Conservation (phyloP, 176 grass and related monocot species). For the Cenchrus purpureus region DNA sequence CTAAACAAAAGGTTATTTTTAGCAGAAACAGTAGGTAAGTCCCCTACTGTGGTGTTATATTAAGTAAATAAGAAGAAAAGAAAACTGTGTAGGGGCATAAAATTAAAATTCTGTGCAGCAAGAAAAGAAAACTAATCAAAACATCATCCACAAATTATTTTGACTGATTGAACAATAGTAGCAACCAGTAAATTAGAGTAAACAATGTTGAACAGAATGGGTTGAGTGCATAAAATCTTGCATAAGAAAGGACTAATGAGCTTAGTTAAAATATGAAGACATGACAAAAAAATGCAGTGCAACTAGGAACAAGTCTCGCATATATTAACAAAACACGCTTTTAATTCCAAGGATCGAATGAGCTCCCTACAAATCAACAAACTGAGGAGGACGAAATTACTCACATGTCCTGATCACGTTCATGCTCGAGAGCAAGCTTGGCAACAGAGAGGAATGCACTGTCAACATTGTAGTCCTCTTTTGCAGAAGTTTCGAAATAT, state of each 20-base stretch:
- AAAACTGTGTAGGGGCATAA: no score
- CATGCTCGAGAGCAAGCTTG: constrained; percentile 92
- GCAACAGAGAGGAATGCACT: constrained; percentile 80
- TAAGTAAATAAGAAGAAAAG: no score
- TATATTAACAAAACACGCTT: constrained; percentile 26
- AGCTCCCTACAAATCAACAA: constrained; percentile 13
- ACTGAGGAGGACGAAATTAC: constrained; percentile 33
- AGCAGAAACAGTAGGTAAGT: no score
- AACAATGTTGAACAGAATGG: neutral
- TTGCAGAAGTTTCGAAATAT: constrained; percentile 97
- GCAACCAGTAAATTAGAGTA: neutral
- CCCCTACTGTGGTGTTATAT: no score
- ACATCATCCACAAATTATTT: neutral
- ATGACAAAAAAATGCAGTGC: neutral
- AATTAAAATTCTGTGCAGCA: no score
- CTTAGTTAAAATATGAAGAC: neutral
- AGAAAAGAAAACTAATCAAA: no score
- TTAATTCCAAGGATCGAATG: constrained; percentile 18
- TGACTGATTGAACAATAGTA: neutral
- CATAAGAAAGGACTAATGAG: neutral
- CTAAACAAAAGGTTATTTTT: constrained; percentile 2
- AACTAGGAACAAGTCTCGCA: constrained; percentile 1
- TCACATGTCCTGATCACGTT: constrained; percentile 96
- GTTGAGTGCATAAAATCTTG: neutral
- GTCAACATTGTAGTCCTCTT: constrained; percentile 94